Conservation (phyloP, 495 filamentous ascomycete genomes). For the Stereocaulon alpinum region DNA sequence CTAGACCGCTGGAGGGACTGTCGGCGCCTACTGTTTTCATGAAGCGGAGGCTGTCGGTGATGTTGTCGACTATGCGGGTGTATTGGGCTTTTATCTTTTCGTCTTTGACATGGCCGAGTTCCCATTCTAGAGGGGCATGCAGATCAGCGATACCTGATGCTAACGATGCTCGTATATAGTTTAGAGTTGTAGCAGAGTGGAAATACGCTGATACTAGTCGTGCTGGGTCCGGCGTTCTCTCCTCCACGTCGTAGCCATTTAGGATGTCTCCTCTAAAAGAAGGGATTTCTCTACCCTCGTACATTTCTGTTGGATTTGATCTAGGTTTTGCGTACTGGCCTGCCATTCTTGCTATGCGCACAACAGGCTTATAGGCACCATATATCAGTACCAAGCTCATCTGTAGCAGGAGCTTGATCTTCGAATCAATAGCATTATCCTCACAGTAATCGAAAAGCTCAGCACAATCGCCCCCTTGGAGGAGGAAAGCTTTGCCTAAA, state of each 20-base stretch:
- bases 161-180: conserved; percentile 77
- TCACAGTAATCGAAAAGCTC: conserved; percentile 97
- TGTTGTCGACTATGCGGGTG: conserved; percentile 66
- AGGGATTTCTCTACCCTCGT: conserved; percentile 71
- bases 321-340: conserved; percentile 95
- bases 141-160: conserved; percentile 86
- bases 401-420: conserved; percentile 91
- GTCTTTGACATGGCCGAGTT: conserved; percentile 83
- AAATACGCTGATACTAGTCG: conserved; percentile 88
- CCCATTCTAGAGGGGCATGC: conserved; percentile 90
- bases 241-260: conserved; percentile 65
- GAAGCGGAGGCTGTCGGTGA: conserved; percentile 85
- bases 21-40: conserved; percentile 94
- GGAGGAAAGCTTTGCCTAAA: conserved; percentile 81
- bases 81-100: conserved; percentile 75
- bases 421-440: conserved; percentile 78
- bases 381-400: conserved; percentile 91
- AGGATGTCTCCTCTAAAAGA: conserved; percentile 93
- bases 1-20: conserved; percentile 61
- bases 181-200: conserved; percentile 85
- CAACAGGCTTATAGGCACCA: conserved; percentile 84
- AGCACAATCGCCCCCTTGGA: conserved; percentile 93
- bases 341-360: conserved; percentile 90
- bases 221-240: conserved; percentile 67
- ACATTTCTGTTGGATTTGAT: conserved; percentile 73